Base-by-base conservation (phyloP, 2,329 filamentous ascomycete species). In the Drechslerella coelobrocha region DNA sequence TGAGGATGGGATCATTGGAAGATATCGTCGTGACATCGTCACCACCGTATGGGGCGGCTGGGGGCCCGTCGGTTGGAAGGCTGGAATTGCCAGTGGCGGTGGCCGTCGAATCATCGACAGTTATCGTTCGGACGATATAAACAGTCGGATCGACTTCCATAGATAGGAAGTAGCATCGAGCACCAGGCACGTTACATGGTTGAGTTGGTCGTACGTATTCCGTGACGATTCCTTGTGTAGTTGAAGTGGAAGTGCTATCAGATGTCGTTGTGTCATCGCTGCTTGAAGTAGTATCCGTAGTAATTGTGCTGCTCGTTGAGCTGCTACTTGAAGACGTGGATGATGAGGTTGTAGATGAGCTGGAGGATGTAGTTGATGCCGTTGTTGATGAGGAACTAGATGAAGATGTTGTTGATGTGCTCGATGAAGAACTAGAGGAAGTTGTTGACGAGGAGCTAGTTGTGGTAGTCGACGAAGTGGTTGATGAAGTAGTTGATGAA, bases 1-100 rank as follows among this genome's bases (percentile, higher is more conserved):
- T 43, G 10, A 71, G 48, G n/a, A 71, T 71, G 3, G 66, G 54
- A 17, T 71, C 53, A 14, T 41, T 50, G 1, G 66, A n/a, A n/a
- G 37, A 24, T 23, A 71, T 51, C 17, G 66, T 71, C 4, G 53
- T 71, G 7, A 63, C 29, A 26, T 45, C 27, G 26, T 29, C 17
- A 27, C 17, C 12, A n/a, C 17, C 3, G 41, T n/a, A 8, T 19
- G 5, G 5, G 21, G 41, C 3, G 7, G 37, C 5, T 17, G 41
- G n/a, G 10, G 14, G 19, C 41, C 14, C 19, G 9, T 19, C 10
- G 19, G 14, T 4, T 19, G 41, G 10, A 17, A 2, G n/a, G 21
- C 5, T 17, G 5, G 41, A 14, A 41, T 14, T 17, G 37, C 7
- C 12, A 34, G 41, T 48, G 41, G 37, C 14, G 17, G 5, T 14